Base-by-base conservation (phyloP, 495 filamentous ascomycete species). In the Melanomma pulvis-pyrius region DNA sequence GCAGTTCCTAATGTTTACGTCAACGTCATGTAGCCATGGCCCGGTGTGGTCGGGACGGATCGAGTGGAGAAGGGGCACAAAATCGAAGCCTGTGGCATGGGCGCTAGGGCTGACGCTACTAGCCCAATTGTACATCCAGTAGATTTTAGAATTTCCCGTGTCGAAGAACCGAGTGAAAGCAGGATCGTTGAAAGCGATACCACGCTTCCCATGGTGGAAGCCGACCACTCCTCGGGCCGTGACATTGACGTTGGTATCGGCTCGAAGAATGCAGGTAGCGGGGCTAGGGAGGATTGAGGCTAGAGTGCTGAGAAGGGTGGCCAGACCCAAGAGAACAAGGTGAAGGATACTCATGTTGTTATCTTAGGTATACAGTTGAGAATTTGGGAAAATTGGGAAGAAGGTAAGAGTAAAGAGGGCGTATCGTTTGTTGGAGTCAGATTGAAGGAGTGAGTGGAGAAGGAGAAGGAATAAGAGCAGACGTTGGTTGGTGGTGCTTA, bases 51-150 rank as follows among this genome's bases (percentile, higher is more conserved):
- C 57, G 1, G 34, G 15, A 6, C 7, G 1, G n/a, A 36, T 44
- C 24, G 15, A 24, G 44, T 49, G 44, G 0, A 70, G 49, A 54
- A 70, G 65, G 8, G 67, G 67, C 7, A 65, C 62, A 30, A 36
- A 66, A 26, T 65, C 56, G 32, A 22, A 61, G 21, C 13, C 29
- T n/a, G 12, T 15, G 3, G 81, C 79, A 19, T 6, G 74, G 12
- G 24, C 17, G 24, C n/a, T 15, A 13, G 47, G 15, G 41, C 9
- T 17, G n/a, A 24, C 28, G 11, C 55, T 59, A 26, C 21, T 36
- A 22, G 19, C 59, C 59, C 65, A 68, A 53, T 68, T 58, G 30
- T 53, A 71, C 58, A 56, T 65, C 68, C 68, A 71, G 3, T 28
- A 50, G 19, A 71, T 32, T 30, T 63, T 62, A 15, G 22, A 28